Percentiles rank a stretch among this genome's conserved stretches.
phyloP scores from a whole-genome alignment of 2,329 filamentous ascomycete genomes.

The Botrytis pseudocinerea region DNA sequence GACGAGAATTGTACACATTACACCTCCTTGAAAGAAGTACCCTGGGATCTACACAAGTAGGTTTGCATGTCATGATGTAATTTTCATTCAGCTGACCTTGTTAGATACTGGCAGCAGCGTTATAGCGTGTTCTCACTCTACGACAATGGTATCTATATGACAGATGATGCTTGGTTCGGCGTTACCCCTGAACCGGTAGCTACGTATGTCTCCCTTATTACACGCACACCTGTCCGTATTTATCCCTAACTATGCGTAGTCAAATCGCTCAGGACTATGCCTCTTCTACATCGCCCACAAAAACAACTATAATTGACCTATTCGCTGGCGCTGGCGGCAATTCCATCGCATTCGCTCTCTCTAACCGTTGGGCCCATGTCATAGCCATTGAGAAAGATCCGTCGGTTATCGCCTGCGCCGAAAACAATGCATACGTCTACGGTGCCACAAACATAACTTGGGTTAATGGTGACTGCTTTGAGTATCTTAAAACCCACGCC shows the following conservation, averaged over 20 bases:
- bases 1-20: constrained; percentile 76
- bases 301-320: constrained; percentile 67
- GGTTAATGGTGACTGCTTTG: constrained; percentile 83
- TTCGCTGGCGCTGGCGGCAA: constrained; percentile 95
- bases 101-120: constrained; percentile 86
- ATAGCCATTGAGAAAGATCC: constrained; percentile 87
- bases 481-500: constrained; percentile 33
- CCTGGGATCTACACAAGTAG: constrained; percentile 82
- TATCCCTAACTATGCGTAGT: constrained; percentile 44
- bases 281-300: constrained; percentile 40
- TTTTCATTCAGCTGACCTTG: constrained; percentile 3
- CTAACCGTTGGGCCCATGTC: constrained; percentile 75
- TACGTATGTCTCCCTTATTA: constrained; percentile 53
- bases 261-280: constrained; percentile 75
- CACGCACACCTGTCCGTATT: not conserved
- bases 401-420: constrained; percentile 80
- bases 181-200: constrained; percentile 94
- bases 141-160: constrained; percentile 85
- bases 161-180: constrained; percentile 93
- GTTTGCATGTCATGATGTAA: constrained; percentile 28
- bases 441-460: constrained; percentile 80
- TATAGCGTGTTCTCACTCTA: constrained; percentile 86
- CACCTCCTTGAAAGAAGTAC: constrained; percentile 66
- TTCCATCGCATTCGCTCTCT: constrained; percentile 87
- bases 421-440: constrained; percentile 87